Base-by-base conservation (phyloP, 257 asterid genomes). In the Schizonepeta tenuifolia region DNA sequence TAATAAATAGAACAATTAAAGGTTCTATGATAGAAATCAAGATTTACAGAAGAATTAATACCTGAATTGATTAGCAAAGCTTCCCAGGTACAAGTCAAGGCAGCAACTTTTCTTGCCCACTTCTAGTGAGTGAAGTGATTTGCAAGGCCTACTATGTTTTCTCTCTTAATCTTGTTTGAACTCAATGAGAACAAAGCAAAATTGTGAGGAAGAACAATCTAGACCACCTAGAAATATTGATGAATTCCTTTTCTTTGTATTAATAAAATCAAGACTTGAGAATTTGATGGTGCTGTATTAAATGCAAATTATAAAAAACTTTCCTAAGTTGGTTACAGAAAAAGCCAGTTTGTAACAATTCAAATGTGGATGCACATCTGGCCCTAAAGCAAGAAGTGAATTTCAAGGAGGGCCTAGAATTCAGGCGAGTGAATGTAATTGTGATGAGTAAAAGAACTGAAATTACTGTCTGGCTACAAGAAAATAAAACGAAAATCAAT, bases 281-380 rank as follows among this genome's bases (percentile, higher is more conserved):
- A 28, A 26, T 57, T n/a, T 31, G 69, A 60, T 28, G 46, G 3
- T 44, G 46, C 4, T n/a, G 18, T 33, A 60, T 60, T 71, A 14
- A 60, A 71, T 71, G 56, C 62, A 60, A n/a, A 59, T 33, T 59
- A n/a, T 46, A 24, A 33, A 46, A 31, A 59, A 59, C 49, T 50
- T 26, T 57, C 57, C 58, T 24, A 20, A 71, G 75, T 58, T 57
- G 18, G 75, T 43, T 8, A 43, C 40, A 71, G 22, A 28, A 71
- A 71, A 33, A 44, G 4, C 62, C 24, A 71, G 8, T 22, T 46
- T 24, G 9, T n/a, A 55, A 12, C 18, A 55, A 55, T 47, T 46
- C 69, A 59, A 33, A 49, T 31, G 41, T 47, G 43, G 61, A 66
- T 26, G 31, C 38, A 59, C 69, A 71, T 54, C 61, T 71, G 69